A percentile compares a stretch with the other conserved stretches of the same genome.
Evolutionary conservation across 2,329 filamentous ascomycete species (phyloP).

Genomic region (Trichoderma gracile): DNA sequence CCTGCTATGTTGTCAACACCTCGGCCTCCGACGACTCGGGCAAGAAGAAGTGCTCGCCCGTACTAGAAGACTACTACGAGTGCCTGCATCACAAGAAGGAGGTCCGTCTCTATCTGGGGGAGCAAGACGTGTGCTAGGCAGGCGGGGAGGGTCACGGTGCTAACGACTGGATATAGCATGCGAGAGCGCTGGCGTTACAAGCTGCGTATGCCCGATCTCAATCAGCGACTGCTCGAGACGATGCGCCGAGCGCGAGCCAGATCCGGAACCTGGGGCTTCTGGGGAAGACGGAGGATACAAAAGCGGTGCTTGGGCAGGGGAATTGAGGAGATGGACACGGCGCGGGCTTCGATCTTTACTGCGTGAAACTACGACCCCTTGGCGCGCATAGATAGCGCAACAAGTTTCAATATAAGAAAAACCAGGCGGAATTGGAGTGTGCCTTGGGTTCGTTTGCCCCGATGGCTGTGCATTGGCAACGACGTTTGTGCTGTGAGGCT

Average conservation of each 20-base stretch:
- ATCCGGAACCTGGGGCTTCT: constrained; percentile 85
- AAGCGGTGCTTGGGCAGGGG: constrained; percentile 52
- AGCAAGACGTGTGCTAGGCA: too few species aligned
- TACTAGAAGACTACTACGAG: constrained; percentile 96
- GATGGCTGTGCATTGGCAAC: background rate
- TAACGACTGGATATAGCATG: constrained; percentile 56
- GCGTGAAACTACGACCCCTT: background rate
- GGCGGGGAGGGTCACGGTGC: background rate
- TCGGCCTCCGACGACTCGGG: constrained; percentile 73
- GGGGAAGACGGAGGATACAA: constrained; percentile 78
- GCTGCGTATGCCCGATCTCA: constrained; percentile 80
- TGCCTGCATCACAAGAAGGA: constrained; percentile 99
- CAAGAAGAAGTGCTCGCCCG: constrained; percentile 82
- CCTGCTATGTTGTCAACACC: constrained; percentile 96
- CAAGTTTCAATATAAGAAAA: constrained; percentile 17
- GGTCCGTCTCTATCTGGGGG: constrained; percentile 55
- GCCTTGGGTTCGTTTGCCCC: background rate
- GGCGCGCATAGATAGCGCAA: constrained; percentile 19
- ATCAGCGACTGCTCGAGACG: constrained; percentile 72
- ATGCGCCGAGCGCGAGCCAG: constrained; percentile 78
- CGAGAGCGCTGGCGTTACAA: constrained; percentile 77
- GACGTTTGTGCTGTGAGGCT: background rate
- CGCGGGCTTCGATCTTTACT: constrained; percentile 1
- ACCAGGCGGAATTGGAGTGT: background rate
- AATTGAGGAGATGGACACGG: constrained; percentile 29